These are phyloP conservation scores for Cladosporium oxysporum DNA, from an alignment of 2,329 filamentous ascomycete genomes.

Conservation along the genomic window DNA sequence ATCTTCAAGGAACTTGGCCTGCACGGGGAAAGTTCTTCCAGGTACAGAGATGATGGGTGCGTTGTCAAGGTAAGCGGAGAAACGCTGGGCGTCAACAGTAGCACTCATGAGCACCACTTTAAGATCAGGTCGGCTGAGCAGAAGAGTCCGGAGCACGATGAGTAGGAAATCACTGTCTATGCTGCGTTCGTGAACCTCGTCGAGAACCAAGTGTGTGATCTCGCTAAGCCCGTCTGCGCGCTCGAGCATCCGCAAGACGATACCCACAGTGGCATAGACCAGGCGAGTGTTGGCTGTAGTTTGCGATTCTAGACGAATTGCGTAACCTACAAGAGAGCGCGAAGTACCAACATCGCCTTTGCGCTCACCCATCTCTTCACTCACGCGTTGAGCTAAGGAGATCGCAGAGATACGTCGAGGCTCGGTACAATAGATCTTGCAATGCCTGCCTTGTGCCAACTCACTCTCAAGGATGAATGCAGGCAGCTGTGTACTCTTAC, in stretches of 20 bases:
- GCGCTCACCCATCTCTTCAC: slow-evolving; percentile 87
- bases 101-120: slow-evolving; percentile 98
- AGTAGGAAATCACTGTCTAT: slow-evolving; percentile 97
- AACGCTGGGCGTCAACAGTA: slow-evolving; percentile 88
- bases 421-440: slow-evolving; percentile 94
- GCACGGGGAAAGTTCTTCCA: slow-evolving; percentile 88
- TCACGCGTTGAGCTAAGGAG: slow-evolving; percentile 87
- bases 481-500: slow-evolving; percentile 97
- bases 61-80: slow-evolving; percentile 82
- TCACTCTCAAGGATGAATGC: slow-evolving; percentile 90
- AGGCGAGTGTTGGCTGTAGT: slow-evolving; percentile 78
- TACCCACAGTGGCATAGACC: slow-evolving; percentile 84
- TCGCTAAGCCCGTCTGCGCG: slow-evolving; percentile 81
- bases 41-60: slow-evolving; percentile 89
- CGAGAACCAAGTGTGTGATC: slow-evolving; percentile 91
- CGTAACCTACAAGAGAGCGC: slow-evolving; percentile 87
- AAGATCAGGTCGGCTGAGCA: slow-evolving; percentile 74
- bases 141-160: slow-evolving; percentile 83
- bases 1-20: slow-evolving; percentile 86
- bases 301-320: slow-evolving; percentile 89
- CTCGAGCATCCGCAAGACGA: slow-evolving; percentile 98
- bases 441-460: slow-evolving; percentile 73
- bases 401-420: slow-evolving; percentile 95
- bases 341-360: slow-evolving; percentile 78
- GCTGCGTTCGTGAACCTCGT: slow-evolving; percentile 93